phyloP scores from a whole-genome alignment of 192 early-diverging fungal species.

The Gonapodya sp. region DNA sequence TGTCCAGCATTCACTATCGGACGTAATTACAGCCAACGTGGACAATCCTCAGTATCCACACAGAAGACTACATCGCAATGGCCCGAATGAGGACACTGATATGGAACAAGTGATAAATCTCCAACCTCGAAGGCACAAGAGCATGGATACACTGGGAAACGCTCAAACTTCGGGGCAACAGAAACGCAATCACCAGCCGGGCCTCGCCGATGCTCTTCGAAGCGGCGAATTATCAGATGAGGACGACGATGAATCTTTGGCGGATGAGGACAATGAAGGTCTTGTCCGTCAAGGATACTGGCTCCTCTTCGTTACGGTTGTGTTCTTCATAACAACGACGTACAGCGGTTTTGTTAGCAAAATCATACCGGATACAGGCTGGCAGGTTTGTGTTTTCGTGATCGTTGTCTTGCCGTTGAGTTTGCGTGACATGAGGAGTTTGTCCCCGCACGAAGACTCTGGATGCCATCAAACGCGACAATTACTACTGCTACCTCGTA shows the following conservation, averaged over 20 bases:
- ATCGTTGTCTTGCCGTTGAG: neutral
- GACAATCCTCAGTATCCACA: too few species aligned
- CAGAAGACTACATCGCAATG: too few species aligned
- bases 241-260: neutral
- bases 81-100: too few species aligned
- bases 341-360: constrained; percentile 59
- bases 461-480: constrained; percentile 63
- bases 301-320: constrained; percentile 44
- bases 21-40: too few species aligned
- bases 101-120: too few species aligned
- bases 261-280: neutral
- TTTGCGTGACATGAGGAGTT: too few species aligned
- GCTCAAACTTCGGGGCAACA: too few species aligned
- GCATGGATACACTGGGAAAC: too few species aligned
- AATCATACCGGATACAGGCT: constrained; percentile 58
- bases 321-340: constrained; percentile 48
- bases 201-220: too few species aligned
- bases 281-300: constrained; percentile 36
- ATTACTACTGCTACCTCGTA: constrained; percentile 73
- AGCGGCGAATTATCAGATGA: neutral
- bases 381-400: constrained; percentile 27
- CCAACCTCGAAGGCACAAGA: too few species aligned
- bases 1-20: too few species aligned
- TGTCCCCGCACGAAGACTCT: constrained; percentile 28
- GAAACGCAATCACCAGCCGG: too few species aligned